A percentile compares a stretch with the other conserved stretches of the same genome.
Evolutionary conservation across 805 yeast species (phyloP).

Genomic region (Sungouiozyma intestinalis): DNA sequence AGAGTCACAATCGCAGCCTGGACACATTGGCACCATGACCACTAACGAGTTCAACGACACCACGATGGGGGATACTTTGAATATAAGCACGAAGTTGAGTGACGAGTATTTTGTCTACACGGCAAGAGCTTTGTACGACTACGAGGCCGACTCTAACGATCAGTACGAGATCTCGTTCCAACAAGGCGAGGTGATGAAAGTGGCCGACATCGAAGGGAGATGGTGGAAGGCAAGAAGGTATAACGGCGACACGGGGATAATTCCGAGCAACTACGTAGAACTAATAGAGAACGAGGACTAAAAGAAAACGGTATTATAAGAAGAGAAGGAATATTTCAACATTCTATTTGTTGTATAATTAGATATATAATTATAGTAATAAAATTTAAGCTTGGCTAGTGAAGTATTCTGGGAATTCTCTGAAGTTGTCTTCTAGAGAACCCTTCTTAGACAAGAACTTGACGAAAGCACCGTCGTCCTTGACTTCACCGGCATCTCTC

Average conservation of each 20-base stretch:
- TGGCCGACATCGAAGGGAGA: conserved; percentile 86
- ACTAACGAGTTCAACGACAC: conserved; percentile 26
- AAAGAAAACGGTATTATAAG: no score
- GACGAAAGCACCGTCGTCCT: conserved; percentile 99
- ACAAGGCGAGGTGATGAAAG: conserved; percentile 85
- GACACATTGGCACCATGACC: conserved; percentile 3
- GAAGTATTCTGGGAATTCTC: conserved; percentile 83
- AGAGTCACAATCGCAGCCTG: neutral
- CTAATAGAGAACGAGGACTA: conserved; percentile 34
- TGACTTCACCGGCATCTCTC: conserved; percentile 96
- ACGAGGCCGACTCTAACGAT: conserved; percentile 86
- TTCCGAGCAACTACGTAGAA: conserved; percentile 90
- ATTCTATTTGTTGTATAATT: no score
- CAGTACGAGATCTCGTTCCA: conserved; percentile 84
- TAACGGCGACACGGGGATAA: conserved; percentile 89
- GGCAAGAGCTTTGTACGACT: conserved; percentile 79
- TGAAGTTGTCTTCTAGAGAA: conserved; percentile 82
- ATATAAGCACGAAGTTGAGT: conserved; percentile 28
- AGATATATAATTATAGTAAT: no score
- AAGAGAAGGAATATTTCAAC: no score
- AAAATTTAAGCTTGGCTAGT: conserved; percentile 33
- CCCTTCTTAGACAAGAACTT: conserved; percentile 98
- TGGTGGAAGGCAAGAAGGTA: conserved; percentile 97
- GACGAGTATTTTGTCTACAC: conserved; percentile 55
- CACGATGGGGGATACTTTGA: conserved; percentile 28